Percentiles rank a stretch among this genome's conserved stretches.
Conservation (phyloP, 352 stramenopile genomes). For the Aphanomyces stellatus region DNA sequence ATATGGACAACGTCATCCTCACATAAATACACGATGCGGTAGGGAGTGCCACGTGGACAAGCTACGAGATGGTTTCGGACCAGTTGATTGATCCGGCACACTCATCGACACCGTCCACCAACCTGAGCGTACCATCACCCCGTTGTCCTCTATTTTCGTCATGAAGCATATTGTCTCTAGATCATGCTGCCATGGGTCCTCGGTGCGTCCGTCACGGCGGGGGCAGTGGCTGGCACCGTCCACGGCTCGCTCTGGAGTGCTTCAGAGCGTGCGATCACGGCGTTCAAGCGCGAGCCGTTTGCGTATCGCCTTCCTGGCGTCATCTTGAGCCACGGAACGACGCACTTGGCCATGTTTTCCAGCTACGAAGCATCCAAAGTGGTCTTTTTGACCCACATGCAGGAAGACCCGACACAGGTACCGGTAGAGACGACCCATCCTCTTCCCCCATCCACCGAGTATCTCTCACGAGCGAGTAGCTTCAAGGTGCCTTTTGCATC, state of each 20-base stretch:
- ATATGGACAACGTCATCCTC: background rate
- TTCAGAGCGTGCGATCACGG: background rate
- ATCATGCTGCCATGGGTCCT: too few species aligned
- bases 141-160: background rate
- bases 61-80: background rate
- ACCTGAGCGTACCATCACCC: background rate
- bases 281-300: background rate
- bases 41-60: conserved; percentile 8
- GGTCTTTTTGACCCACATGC: background rate
- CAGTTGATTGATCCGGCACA: background rate
- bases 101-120: background rate
- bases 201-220: background rate
- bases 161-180: too few species aligned
- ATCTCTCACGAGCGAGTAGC: too few species aligned
- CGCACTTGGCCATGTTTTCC: conserved; percentile 14
- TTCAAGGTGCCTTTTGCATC: background rate
- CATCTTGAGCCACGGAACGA: conserved; percentile 4
- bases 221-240: background rate
- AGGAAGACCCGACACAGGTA: background rate
- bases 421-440: too few species aligned
- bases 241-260: conserved; percentile 7
- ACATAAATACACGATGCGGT: too few species aligned
- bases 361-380: conserved; percentile 3
- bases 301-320: background rate
- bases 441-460: too few species aligned